A percentile compares a stretch with the other conserved stretches of the same genome.
phyloP scores from a whole-genome alignment of 805 yeast species.

The Candida coquimbonensis region DNA sequence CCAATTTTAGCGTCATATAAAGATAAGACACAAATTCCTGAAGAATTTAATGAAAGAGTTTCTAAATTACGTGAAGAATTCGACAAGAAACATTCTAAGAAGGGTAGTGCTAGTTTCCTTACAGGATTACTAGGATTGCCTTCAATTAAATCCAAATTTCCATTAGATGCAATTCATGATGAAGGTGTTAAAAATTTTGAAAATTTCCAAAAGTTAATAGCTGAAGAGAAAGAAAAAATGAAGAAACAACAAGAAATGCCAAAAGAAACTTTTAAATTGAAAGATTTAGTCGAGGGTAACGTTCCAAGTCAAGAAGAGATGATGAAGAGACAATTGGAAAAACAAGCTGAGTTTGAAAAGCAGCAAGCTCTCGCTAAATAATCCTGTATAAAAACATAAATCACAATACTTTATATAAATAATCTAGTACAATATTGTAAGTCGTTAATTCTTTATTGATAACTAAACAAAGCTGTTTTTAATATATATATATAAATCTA shows the following conservation, averaged over 20 bases:
- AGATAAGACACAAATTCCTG: constrained; percentile 60
- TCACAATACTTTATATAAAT: no score
- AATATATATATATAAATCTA: constrained; percentile 6
- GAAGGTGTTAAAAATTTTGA: constrained; percentile 88
- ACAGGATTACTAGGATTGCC: constrained; percentile 62
- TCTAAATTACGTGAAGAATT: constrained; percentile 64
- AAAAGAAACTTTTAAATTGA: constrained; percentile 75
- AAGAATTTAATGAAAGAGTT: constrained; percentile 79
- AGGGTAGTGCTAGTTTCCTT: constrained; percentile 42
- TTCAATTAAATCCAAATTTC: constrained; percentile 41
- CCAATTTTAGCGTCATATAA: constrained; percentile 72
- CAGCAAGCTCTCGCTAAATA: constrained; percentile 6
- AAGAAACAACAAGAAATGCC: constrained; percentile 70
- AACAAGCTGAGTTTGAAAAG: constrained; percentile 31
- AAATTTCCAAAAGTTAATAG: constrained; percentile 71
- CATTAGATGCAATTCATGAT: constrained; percentile 82
- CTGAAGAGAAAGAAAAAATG: constrained; percentile 67
- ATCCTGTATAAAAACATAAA: constrained; percentile 1
- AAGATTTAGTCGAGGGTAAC: constrained; percentile 80
- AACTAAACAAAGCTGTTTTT: neutral
- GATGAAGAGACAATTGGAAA: constrained; percentile 35
- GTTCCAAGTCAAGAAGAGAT: constrained; percentile 68
- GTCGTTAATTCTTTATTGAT: neutral
- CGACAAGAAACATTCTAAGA: constrained; percentile 43
- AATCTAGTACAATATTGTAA: neutral